Evolutionary conservation across 495 filamentous ascomycete genomes (phyloP).

Genomic region (Jackrogersella multiformis): DNA sequence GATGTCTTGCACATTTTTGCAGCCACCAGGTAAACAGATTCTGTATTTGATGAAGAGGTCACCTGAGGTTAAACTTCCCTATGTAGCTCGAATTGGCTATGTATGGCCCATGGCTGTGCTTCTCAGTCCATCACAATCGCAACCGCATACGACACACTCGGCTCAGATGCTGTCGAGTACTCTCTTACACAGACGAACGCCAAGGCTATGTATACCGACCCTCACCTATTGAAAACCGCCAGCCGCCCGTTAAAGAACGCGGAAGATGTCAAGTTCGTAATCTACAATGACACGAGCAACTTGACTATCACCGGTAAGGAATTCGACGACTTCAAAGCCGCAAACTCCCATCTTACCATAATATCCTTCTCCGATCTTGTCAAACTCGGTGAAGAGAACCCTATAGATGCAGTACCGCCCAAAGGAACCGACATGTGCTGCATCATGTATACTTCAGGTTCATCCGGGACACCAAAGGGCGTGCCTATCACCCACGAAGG

Average conservation of each 20-base stretch:
- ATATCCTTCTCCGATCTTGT: constrained; percentile 57
- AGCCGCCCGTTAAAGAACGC: constrained; percentile 53
- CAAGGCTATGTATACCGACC: constrained; percentile 69
- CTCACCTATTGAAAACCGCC: constrained; percentile 64
- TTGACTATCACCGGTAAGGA: constrained; percentile 52
- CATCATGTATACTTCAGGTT: constrained; percentile 96
- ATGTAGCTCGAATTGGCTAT: constrained; percentile 58
- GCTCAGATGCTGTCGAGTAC: constrained; percentile 67
- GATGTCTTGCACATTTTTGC: constrained; percentile 70
- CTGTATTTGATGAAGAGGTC: not conserved
- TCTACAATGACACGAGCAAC: constrained; percentile 57
- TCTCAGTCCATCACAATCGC: constrained; percentile 72
- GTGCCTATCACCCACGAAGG: constrained; percentile 81
- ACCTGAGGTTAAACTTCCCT: constrained; percentile 26
- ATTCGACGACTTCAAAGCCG: constrained; percentile 54
- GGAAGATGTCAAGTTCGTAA: constrained; percentile 52
- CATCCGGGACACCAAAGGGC: constrained; percentile 89
- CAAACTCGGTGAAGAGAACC: constrained; percentile 70
- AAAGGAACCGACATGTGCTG: constrained; percentile 76
- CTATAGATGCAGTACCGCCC: constrained; percentile 71
- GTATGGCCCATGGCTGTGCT: constrained; percentile 58
- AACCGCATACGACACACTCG: constrained; percentile 73
- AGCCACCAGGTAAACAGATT: constrained; percentile 57
- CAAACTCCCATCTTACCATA: constrained; percentile 52
- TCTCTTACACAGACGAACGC: constrained; percentile 68